Base-by-base conservation (phyloP, 495 filamentous ascomycete genomes). In the Podospora bellae-mahoneyi region DNA sequence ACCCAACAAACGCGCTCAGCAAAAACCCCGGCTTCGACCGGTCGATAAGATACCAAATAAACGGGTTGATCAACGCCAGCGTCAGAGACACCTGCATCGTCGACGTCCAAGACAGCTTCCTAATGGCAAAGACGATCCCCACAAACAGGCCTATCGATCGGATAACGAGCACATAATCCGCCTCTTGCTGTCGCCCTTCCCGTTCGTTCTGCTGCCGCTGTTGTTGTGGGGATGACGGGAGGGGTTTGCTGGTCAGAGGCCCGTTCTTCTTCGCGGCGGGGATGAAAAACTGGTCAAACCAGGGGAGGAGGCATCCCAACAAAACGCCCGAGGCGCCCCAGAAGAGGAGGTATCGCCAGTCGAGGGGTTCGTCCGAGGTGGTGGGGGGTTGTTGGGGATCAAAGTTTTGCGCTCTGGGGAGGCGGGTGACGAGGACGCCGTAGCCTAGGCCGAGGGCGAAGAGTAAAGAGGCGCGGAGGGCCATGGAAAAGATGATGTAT, bases 81-180 rank as follows among this genome's bases (percentile, higher is more conserved):
- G 94, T 96, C 5, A 97, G 75, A 3, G 95, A 97, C 60, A 94
- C 89, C 78, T 99, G 95, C 7, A 96, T 88, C 4, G 92, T 96
- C 32, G 95, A 97, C 74, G 94, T 84, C 95, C 95, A 99, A 15
- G 92, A 91, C 23, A 96, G 87, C 76, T 88, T 89, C 61, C 95
- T 88, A 90, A 99, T 97, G 19, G 95, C 95, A 82, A 97, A 98
- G 20, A 93, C 93, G 77, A 99, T 95, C 15, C 95, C 95, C 27
- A 97, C 88, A 79, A 99, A 97, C 18, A 92, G 93, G 53, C 95
- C 96, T 56, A 98, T 88, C 68, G 93, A 92, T 65, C 95, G 84
- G 20, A 97, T 87, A 10, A 91, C 90, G 34, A 90, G 86, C 55
- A 89, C 88, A 94, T 92, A 97, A 68, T 92, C 91, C 1, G 81